Evolutionary conservation across 129 eudicot species (phyloP), one percentile per base, ranked within the genome.

Genomic region (sunflower (Helianthus annuus)): DNA sequence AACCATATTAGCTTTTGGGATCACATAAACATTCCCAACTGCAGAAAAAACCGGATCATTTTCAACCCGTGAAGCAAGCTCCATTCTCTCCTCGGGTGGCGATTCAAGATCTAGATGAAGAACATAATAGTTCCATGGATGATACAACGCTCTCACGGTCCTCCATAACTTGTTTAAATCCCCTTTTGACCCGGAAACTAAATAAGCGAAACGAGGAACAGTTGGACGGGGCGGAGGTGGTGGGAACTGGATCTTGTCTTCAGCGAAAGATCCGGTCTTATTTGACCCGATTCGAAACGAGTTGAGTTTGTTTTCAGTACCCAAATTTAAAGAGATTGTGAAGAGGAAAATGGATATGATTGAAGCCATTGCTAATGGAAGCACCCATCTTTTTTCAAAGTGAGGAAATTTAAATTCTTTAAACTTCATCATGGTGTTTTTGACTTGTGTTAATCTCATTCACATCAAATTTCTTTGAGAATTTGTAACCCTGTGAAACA

Each of bases 41-140:
- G 60, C 36, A 0, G 81, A 34, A 75, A 87, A 89, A 57, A 87
- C 61, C 1, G 92, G 74, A 59, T 93, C 88, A 19, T 74, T 93
- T 17, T 83, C 81, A 57, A 93, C 81, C 48, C 90, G 78, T 12
- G 86, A 73, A 39, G 90, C 92, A 40, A 93, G 95, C 78, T 93
- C 96, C 68, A 73, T 57, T 79, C 98, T 80, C 70, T 93, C 98
- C 58, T 79, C 87, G 1, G 15, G 34, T 1, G 92, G 88, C 2
- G 98, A 87, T 70, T 93, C 96, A 12, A 93, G 87, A 78, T 93
- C 98, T 62, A 93, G 80, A 85, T 93, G 98, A 78, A 93, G 73
- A 64, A 93, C 85, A 78, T 93, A 93, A 64, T 87, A 90, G 74
- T 93, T 93, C 75, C 79, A 64, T 66, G 97, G 98, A 84, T 94